Base-by-base conservation (phyloP, 345 rosid species). In the Combretum micranthum region DNA sequence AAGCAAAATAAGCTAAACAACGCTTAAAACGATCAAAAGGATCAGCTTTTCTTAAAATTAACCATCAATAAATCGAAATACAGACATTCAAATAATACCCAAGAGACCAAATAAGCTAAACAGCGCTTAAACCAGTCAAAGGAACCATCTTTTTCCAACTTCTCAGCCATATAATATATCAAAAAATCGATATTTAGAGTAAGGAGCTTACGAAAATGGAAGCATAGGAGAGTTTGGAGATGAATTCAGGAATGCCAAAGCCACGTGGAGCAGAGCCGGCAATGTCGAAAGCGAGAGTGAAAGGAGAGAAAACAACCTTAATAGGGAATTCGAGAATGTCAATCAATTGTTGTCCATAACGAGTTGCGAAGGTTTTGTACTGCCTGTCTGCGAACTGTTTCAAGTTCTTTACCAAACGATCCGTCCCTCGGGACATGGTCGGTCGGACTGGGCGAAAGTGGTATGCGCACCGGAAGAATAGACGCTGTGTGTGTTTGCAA, bases 231-330 rank as follows among this genome's bases (percentile, higher is more conserved):
- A 91, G 72, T 52, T 80, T 85, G 69, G 90, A 74, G 72, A 88
- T 72, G 65, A 91, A 69, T 65, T 91, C 84, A 16, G 95, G 98
- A 64, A 86, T 67, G 67, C 98, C 96, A 52, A 85, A 86, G 12
- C 95, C 96, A 42, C 95, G 92, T 61, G 92, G 92, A 43, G 96
- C 96, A 50, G 96, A 88, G 63, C 98, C 98, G 58, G 80, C 98
- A 59, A 88, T 63, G 78, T 79, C 88, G 59, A 83, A 85, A 53
- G 96, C 96, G 73, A 91, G 87, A 20, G 96, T 83, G 75, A 88
- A 73, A 49, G 96, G 96, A 67, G 92, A 82, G 58, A 84, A 63
- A 12, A 91, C 83, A 19, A 91, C 64, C 75, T 84, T 91, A 50
- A 85, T 64, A 5, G 96, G 98, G 70, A 84, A 81, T 15, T 88